Evolutionary conservation across 2,329 filamentous ascomycete genomes (phyloP).

Genomic region (Tolypocladium inflatum): DNA sequence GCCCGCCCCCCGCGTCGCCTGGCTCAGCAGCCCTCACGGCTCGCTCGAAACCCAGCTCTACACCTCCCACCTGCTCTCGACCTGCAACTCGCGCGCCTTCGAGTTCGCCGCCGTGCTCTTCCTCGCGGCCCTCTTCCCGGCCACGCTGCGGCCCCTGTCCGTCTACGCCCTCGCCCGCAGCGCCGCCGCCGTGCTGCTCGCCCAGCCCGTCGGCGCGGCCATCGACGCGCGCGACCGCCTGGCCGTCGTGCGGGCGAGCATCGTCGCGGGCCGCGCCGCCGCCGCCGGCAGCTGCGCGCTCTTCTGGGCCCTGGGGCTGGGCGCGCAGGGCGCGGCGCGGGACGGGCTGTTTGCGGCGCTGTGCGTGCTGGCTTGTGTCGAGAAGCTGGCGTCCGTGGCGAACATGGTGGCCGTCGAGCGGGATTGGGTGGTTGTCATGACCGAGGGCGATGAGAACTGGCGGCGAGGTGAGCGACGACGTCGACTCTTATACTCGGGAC

Average conservation of each 20-base stretch:
- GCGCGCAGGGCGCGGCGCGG: conserved; percentile 3
- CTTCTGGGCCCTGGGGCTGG: conserved; percentile 23
- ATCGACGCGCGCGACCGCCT: conserved; percentile 49
- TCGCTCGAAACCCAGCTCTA: conserved; percentile 33
- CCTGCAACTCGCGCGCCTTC: conserved; percentile 56
- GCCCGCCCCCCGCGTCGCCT: neutral
- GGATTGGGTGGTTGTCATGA: conserved; percentile 49
- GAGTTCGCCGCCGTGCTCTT: conserved; percentile 54
- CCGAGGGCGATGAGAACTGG: conserved; percentile 5
- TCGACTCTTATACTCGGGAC: too few relatives aligned
- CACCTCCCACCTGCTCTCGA: conserved; percentile 50
- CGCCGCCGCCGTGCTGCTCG: conserved; percentile 46
- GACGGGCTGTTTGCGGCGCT: conserved; percentile 21
- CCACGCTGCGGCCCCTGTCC: conserved; percentile 55
- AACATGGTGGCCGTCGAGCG: conserved; percentile 62
- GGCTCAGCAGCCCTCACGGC: neutral
- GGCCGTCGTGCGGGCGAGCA: conserved; percentile 39
- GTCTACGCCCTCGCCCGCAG: conserved; percentile 58
- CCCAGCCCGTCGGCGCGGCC: conserved; percentile 46
- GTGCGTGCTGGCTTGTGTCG: conserved; percentile 51
- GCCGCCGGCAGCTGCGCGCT: conserved; percentile 38
- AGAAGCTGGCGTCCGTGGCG: conserved; percentile 56
- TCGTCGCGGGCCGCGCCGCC: conserved; percentile 22
- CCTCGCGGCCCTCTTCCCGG: conserved; percentile 43
- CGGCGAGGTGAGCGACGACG: neutral